A percentile compares a stretch with the other conserved stretches of the same genome.
Evolutionary conservation across 2,329 filamentous ascomycete species (phyloP).

Genomic region (Cladosporium sp.): DNA sequence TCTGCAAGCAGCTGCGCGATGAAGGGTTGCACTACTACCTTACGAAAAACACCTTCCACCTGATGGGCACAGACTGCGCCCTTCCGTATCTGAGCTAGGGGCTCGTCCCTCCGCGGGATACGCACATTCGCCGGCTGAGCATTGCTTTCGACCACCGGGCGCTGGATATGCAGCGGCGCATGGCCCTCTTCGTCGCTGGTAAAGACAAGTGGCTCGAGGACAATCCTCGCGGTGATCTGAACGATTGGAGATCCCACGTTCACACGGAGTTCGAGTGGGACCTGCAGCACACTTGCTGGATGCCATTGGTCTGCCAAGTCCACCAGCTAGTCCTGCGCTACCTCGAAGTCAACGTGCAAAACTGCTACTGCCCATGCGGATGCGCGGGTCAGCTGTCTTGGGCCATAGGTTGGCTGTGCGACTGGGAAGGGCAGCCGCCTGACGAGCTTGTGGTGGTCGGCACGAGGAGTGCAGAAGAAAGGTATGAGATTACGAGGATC

Average conservation of each 20-base stretch:
- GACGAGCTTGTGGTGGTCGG: constrained; percentile 11
- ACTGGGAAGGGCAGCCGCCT: constrained; percentile 10
- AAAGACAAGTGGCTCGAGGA: constrained; percentile 2
- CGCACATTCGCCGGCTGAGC: constrained; percentile 11
- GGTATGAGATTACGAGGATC: not conserved
- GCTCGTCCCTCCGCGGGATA: constrained; percentile 6
- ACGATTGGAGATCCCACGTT: not conserved
- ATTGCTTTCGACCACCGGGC: constrained; percentile 12
- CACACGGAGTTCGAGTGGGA: constrained; percentile 13
- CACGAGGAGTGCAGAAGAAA: not conserved
- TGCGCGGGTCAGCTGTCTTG: constrained; percentile 5
- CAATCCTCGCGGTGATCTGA: not conserved
- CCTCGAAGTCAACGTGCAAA: constrained; percentile 12
- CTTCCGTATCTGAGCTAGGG: constrained; percentile 13
- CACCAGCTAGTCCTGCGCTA: not conserved
- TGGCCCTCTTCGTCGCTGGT: not conserved
- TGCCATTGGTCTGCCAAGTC: constrained; percentile 7
- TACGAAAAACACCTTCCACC: constrained; percentile 10
- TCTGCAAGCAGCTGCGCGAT: constrained; percentile 33
- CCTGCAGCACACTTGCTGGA: constrained; percentile 10
- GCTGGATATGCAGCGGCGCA: constrained; percentile 4
- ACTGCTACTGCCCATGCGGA: constrained; percentile 11
- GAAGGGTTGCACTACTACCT: constrained; percentile 21
- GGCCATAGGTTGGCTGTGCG: constrained; percentile 9
- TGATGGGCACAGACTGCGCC: constrained; percentile 7